Evolutionary conservation across 257 asterid species (phyloP).

Genomic region (Cynanchum wilfordii): DNA sequence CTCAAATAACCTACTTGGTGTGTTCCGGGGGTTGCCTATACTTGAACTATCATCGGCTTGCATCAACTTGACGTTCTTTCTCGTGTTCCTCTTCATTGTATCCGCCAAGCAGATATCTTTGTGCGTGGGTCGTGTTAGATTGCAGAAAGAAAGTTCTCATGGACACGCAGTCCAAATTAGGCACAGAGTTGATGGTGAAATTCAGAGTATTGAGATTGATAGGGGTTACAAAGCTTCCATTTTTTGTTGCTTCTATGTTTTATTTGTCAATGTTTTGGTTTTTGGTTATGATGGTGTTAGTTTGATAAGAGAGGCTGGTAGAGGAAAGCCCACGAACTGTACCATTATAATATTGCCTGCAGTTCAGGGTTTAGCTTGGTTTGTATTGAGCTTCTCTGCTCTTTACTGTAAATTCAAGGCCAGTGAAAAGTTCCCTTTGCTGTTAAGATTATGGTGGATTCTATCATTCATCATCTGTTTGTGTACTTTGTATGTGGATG

Average conservation of each 20-base stretch:
- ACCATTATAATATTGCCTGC: constrained; percentile 51
- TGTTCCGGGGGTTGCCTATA: constrained; percentile 41
- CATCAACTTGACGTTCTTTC: constrained; percentile 65
- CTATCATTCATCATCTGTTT: constrained; percentile 55
- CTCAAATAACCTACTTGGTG: constrained; percentile 25
- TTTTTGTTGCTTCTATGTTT: constrained; percentile 61
- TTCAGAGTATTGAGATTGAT: constrained; percentile 45
- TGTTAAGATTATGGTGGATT: constrained; percentile 83
- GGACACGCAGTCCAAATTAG: constrained; percentile 28
- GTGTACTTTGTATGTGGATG: constrained; percentile 53
- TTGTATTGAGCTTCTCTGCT: constrained; percentile 60
- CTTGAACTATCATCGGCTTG: constrained; percentile 73
- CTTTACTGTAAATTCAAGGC: constrained; percentile 51
- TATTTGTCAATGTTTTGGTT: constrained; percentile 55
- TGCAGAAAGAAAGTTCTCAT: constrained; percentile 42
- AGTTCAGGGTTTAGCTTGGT: constrained; percentile 60
- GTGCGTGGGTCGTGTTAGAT: constrained; percentile 55
- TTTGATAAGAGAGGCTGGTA: constrained; percentile 37
- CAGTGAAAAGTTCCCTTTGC: constrained; percentile 45
- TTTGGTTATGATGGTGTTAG: constrained; percentile 55
- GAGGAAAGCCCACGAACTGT: constrained; percentile 43
- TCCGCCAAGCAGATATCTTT: constrained; percentile 56
- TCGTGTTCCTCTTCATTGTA: constrained; percentile 56
- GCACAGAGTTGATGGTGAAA: constrained; percentile 37
- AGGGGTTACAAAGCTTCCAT: constrained; percentile 52